These are phyloP conservation scores for Pezicula carpinea DNA, from an alignment of 2,329 filamentous ascomycete species.

Conservation along the genomic window DNA sequence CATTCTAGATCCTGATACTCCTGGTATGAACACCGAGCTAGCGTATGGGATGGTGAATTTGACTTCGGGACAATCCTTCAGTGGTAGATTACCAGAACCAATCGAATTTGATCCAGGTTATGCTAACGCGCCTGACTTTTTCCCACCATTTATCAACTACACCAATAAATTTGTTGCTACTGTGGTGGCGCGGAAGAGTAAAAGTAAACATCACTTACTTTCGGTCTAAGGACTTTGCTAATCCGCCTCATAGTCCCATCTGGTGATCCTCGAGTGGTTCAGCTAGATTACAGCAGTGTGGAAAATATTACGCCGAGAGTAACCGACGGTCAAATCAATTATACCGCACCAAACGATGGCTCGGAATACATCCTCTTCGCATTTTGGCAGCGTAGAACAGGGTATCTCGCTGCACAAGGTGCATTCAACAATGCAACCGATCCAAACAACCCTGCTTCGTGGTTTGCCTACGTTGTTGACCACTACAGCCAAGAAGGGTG, in stretches of 20 bases:
- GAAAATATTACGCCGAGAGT: not conserved
- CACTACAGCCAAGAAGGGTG: slow-evolving; percentile 2
- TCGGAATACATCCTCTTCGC: slow-evolving; percentile 3
- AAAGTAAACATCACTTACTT: too few species aligned
- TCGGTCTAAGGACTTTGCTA: too few species aligned
- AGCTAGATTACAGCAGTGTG: slow-evolving; percentile 4
- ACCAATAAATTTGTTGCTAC: too few species aligned
- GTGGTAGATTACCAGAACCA: not conserved
- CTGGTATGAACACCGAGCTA: slow-evolving; percentile 1
- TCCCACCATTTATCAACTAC: too few species aligned
- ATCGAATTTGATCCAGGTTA: too few species aligned
- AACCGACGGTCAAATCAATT: slow-evolving; percentile 1
- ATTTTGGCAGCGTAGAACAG: slow-evolving; percentile 5
- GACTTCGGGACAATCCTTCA: not conserved
- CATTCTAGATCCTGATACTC: not conserved
- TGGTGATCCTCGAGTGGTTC: not conserved
- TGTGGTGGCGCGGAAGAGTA: too few species aligned
- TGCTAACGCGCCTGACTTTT: too few species aligned
- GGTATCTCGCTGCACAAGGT: slow-evolving; percentile 6
- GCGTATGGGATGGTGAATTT: not conserved
- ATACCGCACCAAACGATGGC: slow-evolving; percentile 5
- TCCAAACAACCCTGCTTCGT: not conserved
- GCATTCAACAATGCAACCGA: not conserved
- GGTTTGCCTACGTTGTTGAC: slow-evolving; percentile 1
- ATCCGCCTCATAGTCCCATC: too few species aligned